Evolutionary conservation across 116 monocot species (phyloP).

Genomic region (Posidonia oceanica): DNA sequence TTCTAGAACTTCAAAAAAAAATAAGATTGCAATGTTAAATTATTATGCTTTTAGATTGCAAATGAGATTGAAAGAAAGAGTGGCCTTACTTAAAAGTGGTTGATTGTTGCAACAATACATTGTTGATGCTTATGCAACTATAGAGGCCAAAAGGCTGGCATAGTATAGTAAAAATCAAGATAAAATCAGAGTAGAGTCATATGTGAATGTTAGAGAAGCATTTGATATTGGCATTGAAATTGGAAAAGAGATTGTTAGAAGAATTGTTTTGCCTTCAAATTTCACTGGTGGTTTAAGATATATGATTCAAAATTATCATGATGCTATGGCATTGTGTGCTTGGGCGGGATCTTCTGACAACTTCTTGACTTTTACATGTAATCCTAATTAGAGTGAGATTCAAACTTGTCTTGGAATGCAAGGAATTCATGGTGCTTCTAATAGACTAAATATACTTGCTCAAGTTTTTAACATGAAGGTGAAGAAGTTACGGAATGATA

Average conservation of each 20-base stretch:
- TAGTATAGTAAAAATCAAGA: background rate
- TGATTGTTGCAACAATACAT: slow-evolving; percentile 1
- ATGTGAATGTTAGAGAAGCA: background rate
- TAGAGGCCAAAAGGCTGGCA: background rate
- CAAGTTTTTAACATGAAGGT: slow-evolving; percentile 3
- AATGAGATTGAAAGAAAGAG: background rate
- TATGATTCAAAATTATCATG: no score
- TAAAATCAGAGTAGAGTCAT: background rate
- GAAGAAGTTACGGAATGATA: background rate
- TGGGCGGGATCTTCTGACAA: no score
- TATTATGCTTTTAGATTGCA: background rate
- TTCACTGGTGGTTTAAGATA: background rate
- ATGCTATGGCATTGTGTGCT: no score
- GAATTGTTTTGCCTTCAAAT: background rate
- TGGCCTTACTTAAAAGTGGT: no score
- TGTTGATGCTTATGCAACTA: background rate
- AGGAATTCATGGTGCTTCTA: background rate
- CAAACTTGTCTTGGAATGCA: background rate
- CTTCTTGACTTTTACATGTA: slow-evolving; percentile 3
- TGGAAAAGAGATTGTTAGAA: background rate
- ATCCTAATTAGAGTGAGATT: no score
- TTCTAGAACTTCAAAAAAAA: background rate
- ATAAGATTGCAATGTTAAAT: background rate
- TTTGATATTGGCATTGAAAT: no score
- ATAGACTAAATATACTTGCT: background rate